phyloP scores from a whole-genome alignment of 495 filamentous ascomycete genomes.

The Aspergillus cristatus region DNA sequence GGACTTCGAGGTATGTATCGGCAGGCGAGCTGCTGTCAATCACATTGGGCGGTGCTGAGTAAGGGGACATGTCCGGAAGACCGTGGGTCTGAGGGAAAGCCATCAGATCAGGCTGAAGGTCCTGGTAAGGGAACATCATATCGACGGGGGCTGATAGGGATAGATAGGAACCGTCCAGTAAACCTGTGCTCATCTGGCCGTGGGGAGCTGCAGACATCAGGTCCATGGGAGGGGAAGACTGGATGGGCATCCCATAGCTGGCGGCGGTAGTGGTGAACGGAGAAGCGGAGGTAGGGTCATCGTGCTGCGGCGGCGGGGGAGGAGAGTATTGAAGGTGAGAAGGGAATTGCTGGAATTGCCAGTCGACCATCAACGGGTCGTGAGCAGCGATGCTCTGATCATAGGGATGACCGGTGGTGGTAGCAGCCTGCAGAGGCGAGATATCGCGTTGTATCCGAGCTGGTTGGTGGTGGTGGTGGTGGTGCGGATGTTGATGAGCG shows the following conservation, averaged over 20 bases:
- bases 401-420: slow-evolving; percentile 38
- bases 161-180: slow-evolving; percentile 61
- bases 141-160: slow-evolving; percentile 57
- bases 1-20: slow-evolving; percentile 71
- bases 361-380: slow-evolving; percentile 40
- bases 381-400: slow-evolving; percentile 34
- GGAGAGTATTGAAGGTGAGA: slow-evolving; percentile 32
- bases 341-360: slow-evolving; percentile 46
- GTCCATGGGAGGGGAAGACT: slow-evolving; percentile 55
- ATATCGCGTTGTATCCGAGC: slow-evolving; percentile 21
- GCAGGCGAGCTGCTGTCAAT: slow-evolving; percentile 74
- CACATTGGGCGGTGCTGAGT: slow-evolving; percentile 34
- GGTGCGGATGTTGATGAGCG: slow-evolving; percentile 29
- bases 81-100: slow-evolving; percentile 36
- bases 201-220: slow-evolving; percentile 56
- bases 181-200: slow-evolving; percentile 49
- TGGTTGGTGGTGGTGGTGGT: slow-evolving; percentile 18
- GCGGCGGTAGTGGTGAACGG: slow-evolving; percentile 35
- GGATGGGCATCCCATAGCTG: slow-evolving; percentile 41
- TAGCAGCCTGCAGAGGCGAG: slow-evolving; percentile 37
- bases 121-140: slow-evolving; percentile 65
- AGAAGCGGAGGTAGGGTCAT: slow-evolving; percentile 42
- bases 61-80: slow-evolving; percentile 41
- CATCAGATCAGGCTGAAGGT: slow-evolving; percentile 53
- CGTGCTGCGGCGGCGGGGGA: slow-evolving; percentile 5